Percentiles rank a stretch among this genome's conserved stretches.
phyloP scores from a whole-genome alignment of 2,329 filamentous ascomycete species.

The Clarireedia sp. region DNA sequence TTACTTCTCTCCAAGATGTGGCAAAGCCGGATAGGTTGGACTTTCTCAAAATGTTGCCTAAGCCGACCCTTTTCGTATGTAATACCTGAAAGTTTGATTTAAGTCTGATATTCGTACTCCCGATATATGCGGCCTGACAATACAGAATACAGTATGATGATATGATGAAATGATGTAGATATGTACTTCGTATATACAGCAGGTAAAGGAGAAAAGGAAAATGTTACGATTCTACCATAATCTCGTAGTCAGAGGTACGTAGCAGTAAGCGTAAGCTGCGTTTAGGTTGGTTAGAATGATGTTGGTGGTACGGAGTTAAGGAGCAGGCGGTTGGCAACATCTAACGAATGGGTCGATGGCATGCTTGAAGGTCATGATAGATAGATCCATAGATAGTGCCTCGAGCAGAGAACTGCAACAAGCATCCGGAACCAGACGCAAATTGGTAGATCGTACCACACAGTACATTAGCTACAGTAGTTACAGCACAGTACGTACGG shows the following conservation, averaged over 20 bases:
- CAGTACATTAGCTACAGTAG: no score
- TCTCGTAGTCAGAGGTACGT: neutral
- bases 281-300: no score
- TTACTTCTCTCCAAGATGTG: neutral
- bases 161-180: neutral
- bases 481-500: no score
- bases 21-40: conserved; percentile 1
- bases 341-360: neutral
- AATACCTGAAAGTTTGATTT: neutral
- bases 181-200: neutral
- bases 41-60: neutral
- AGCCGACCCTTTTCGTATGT: neutral
- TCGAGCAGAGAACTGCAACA: no score
- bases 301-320: no score
- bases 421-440: no score
- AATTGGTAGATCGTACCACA: no score
- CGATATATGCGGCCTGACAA: no score
- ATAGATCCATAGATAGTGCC: no score
- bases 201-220: neutral
- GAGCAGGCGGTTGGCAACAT: neutral
- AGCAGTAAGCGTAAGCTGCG: conserved; percentile 1
- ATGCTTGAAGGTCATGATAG: no score
- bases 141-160: no score
- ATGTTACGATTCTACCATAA: neutral
- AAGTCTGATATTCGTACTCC: no score